These are phyloP conservation scores for Papiliotrema flavescens DNA, from an alignment of 1,284 basidiomycete genomes.

Conservation along the genomic window DNA sequence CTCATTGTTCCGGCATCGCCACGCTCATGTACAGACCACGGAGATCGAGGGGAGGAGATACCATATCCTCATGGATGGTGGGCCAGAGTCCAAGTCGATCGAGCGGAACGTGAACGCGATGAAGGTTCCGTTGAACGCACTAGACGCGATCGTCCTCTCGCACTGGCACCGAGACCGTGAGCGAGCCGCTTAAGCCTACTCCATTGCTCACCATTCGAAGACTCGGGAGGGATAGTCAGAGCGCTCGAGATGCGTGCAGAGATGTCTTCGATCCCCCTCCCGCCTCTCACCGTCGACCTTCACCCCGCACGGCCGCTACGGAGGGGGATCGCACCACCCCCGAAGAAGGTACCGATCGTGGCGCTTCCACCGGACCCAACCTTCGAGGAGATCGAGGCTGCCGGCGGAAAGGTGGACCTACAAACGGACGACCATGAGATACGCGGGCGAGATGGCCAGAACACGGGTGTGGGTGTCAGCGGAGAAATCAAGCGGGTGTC, in stretches of 20 bases:
- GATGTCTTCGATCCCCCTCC: conserved; percentile 4
- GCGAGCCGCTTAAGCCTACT: conserved; percentile 1
- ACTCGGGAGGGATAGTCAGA: conserved; percentile 60
- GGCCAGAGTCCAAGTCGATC: conserved; percentile 68
- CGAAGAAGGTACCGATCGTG: conserved; percentile 57
- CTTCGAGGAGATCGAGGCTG: conserved; percentile 60
- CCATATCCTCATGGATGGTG: conserved; percentile 70
- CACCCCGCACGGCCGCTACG: conserved; percentile 70
- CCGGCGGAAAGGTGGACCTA: conserved; percentile 59
- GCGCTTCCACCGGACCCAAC: conserved; percentile 66
- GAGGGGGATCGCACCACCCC: conserved; percentile 66
- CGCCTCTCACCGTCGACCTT: conserved; percentile 60
- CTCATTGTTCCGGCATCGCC: too few relatives aligned
- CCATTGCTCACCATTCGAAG: conserved; percentile 8
- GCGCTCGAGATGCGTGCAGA: conserved; percentile 55
- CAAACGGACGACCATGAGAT: conserved; percentile 63
- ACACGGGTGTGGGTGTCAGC: conserved; percentile 64
- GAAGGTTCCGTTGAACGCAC: conserved; percentile 55
- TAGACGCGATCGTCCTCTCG: conserved; percentile 65
- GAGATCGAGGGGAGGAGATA: conserved; percentile 52
- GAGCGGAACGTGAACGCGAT: conserved; percentile 65
- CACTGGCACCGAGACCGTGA: conserved; percentile 75
- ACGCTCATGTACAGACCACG: conserved; percentile 19
- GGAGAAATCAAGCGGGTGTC: conserved; percentile 72
- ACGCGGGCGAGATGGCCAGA: conserved; percentile 42